Evolutionary conservation across 352 stramenopile genomes (phyloP).

Genomic region (Phytophthora cryptogea): DNA sequence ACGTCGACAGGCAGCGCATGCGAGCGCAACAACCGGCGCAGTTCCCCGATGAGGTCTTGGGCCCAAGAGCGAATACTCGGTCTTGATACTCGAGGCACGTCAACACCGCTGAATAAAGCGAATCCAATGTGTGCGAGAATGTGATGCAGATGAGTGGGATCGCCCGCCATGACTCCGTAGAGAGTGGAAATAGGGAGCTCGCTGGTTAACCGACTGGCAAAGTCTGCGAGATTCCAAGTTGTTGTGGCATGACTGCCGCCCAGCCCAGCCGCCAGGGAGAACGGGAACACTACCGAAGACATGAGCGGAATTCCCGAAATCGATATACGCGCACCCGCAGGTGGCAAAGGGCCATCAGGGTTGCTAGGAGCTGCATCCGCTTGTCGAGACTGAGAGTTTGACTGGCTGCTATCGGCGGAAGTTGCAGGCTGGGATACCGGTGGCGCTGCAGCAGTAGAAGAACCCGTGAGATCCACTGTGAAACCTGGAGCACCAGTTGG

Average conservation of each 20-base stretch:
- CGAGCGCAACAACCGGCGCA: constrained; percentile 46
- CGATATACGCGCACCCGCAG: constrained; percentile 30
- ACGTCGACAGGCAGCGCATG: constrained; percentile 42
- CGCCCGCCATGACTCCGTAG: constrained; percentile 56
- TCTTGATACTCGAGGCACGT: constrained; percentile 64
- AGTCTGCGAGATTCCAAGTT: constrained; percentile 66
- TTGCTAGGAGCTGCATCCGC: constrained; percentile 6
- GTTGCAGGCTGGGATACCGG: not conserved
- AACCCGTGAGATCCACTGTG: constrained; percentile 24
- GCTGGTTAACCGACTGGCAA: constrained; percentile 49
- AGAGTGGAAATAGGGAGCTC: constrained; percentile 55
- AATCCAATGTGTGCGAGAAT: constrained; percentile 62
- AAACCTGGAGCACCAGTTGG: constrained; percentile 8
- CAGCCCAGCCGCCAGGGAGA: constrained; percentile 45
- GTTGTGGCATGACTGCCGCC: constrained; percentile 43
- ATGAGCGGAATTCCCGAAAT: constrained; percentile 47
- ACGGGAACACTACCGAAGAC: constrained; percentile 61
- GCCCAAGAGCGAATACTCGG: constrained; percentile 62
- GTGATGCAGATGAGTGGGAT: constrained; percentile 54
- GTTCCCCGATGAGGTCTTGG: constrained; percentile 46
- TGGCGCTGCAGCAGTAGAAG: not conserved
- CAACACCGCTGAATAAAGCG: constrained; percentile 60
- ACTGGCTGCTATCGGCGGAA: constrained; percentile 8
- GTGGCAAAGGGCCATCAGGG: constrained; percentile 2
- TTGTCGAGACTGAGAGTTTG: constrained; percentile 3